phyloP scores from a whole-genome alignment of 1,284 basidiomycete genomes.

The Ganoderma lucidum region DNA sequence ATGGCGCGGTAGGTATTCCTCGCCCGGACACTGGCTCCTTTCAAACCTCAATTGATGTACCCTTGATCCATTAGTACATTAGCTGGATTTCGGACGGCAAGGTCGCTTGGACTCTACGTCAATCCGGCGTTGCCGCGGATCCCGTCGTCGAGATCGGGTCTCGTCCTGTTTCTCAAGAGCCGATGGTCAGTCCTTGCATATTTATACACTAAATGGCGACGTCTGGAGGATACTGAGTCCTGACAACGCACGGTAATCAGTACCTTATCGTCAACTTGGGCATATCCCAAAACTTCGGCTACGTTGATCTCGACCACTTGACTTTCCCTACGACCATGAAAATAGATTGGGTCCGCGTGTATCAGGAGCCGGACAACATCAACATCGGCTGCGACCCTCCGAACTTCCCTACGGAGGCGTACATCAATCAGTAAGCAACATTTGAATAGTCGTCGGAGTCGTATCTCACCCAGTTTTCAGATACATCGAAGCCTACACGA shows the following conservation, averaged over 20 bases:
- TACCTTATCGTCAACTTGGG: conserved; percentile 86
- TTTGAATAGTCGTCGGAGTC: not conserved
- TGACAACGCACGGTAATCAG: conserved; percentile 57
- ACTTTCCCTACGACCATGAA: conserved; percentile 75
- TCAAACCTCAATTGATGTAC: conserved; percentile 55
- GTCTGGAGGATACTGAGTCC: too few relatives aligned
- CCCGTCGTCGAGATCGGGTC: conserved; percentile 69
- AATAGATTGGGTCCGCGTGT: conserved; percentile 87
- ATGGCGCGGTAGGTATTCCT: conserved; percentile 41
- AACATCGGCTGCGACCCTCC: conserved; percentile 87
- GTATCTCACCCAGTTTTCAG: conserved; percentile 24
- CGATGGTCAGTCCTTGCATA: conserved; percentile 63
- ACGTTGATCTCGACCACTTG: conserved; percentile 70
- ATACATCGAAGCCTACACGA: conserved; percentile 50
- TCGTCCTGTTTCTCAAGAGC: conserved; percentile 84
- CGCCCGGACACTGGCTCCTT: not conserved
- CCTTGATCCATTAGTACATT: conserved; percentile 65
- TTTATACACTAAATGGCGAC: too few relatives aligned
- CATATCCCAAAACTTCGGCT: conserved; percentile 81
- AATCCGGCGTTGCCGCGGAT: conserved; percentile 76
- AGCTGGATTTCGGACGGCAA: conserved; percentile 77
- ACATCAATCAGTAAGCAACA: conserved; percentile 68
- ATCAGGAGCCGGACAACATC: conserved; percentile 70
- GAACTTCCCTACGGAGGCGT: conserved; percentile 77
- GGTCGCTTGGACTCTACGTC: conserved; percentile 80